phyloP scores from a whole-genome alignment of 2,329 filamentous ascomycete species.

The Paraphaeosphaeria minitans region DNA sequence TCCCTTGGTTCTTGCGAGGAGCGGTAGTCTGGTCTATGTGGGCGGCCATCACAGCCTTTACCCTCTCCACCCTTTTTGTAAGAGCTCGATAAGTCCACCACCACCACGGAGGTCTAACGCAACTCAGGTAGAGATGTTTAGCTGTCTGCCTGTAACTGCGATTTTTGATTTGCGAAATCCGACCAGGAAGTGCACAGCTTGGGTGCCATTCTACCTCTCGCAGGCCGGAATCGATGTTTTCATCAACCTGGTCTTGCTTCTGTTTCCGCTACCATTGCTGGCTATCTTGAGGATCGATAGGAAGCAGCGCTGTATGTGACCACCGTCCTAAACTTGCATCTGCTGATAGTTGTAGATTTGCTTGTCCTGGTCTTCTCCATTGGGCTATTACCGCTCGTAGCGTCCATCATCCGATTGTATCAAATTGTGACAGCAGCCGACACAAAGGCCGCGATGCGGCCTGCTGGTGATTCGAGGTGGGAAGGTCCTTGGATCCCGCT shows the following conservation, averaged over 20 bases:
- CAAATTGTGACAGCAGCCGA: conserved; percentile 28
- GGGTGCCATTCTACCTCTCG: conserved; percentile 24
- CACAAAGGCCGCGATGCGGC: conserved; percentile 18
- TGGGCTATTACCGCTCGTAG: conserved; percentile 32
- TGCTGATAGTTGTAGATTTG: conserved; percentile 20
- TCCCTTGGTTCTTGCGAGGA: conserved; percentile 30
- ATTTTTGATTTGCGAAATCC: conserved; percentile 26
- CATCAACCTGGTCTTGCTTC: conserved; percentile 28
- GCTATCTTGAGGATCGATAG: conserved; percentile 31
- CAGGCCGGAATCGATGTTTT: conserved; percentile 33
- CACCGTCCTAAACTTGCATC: background rate
- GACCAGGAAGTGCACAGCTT: conserved; percentile 25
- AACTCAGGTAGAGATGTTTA: conserved; percentile 24
- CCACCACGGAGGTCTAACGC: conserved; percentile 5
- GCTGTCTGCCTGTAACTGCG: conserved; percentile 27
- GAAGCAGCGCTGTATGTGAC: conserved; percentile 30
- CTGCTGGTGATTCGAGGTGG: conserved; percentile 32
- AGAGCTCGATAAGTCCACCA: background rate
- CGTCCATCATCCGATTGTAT: conserved; percentile 34
- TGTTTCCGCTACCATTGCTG: conserved; percentile 33
- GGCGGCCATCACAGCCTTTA: conserved; percentile 27
- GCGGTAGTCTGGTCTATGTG: conserved; percentile 28
- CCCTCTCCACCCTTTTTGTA: conserved; percentile 29
- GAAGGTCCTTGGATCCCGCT: conserved; percentile 35
- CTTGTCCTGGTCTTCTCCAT: conserved; percentile 34